phyloP scores from a whole-genome alignment of 257 asterid genomes.

The Solanum piurae region DNA sequence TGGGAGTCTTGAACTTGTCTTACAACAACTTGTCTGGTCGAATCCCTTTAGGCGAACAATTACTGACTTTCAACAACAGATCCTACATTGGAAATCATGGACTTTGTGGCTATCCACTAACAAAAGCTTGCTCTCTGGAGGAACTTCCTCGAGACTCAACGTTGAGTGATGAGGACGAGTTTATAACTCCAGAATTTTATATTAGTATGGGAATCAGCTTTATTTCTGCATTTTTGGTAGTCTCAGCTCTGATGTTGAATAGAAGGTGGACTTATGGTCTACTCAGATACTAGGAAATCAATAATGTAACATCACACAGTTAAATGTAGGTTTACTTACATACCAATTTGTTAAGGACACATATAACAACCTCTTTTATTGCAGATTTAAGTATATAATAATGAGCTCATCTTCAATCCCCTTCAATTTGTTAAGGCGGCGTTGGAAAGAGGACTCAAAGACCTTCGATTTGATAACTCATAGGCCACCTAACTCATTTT shows the following conservation, averaged over 20 bases:
- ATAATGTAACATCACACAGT: neutral
- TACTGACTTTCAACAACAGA: neutral
- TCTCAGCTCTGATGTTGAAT: neutral
- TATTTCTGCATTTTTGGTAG: neutral
- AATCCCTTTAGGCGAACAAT: neutral
- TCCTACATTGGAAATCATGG: neutral
- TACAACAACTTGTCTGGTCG: slow-evolving; percentile 21
- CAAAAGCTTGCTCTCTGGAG: neutral
- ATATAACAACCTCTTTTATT: too few species aligned
- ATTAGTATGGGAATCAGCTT: neutral
- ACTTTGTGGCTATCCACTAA: slow-evolving; percentile 3
- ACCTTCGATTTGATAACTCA: too few species aligned
- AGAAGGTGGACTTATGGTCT: neutral
- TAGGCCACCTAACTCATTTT: too few species aligned
- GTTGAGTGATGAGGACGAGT: neutral
- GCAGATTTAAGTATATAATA: too few species aligned
- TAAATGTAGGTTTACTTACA: neutral
- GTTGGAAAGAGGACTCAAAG: too few species aligned
- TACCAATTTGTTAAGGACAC: too few species aligned
- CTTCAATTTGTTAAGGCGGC: too few species aligned
- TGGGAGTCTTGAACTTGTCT: slow-evolving; percentile 24
- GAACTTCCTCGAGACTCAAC: neutral
- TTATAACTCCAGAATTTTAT: neutral
- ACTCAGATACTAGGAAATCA: neutral
- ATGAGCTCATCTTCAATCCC: too few species aligned